Conservation (phyloP, 2,329 filamentous ascomycete genomes). For the Cercospora citrullina region DNA sequence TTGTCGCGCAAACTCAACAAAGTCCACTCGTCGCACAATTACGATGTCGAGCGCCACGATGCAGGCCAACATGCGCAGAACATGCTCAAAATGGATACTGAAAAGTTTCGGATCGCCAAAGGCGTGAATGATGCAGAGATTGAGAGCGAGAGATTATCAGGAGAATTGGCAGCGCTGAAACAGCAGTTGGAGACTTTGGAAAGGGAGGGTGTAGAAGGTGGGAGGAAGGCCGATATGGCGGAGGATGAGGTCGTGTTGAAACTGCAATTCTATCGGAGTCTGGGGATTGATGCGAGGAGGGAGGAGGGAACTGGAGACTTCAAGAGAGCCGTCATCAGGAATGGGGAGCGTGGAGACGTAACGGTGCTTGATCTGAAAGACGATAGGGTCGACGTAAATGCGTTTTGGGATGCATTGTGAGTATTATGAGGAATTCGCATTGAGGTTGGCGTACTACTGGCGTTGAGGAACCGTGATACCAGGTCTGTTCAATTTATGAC, state of each 20-base stretch:
- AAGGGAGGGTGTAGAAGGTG: slow-evolving; percentile 80
- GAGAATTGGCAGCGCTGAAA: slow-evolving; percentile 72
- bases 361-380: slow-evolving; percentile 94
- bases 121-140: slow-evolving; percentile 84
- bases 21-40: slow-evolving; percentile 72
- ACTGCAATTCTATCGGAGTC: slow-evolving; percentile 83
- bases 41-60: slow-evolving; percentile 73
- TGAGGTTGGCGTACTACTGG: background rate
- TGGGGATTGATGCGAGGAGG: slow-evolving; percentile 88
- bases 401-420: slow-evolving; percentile 88
- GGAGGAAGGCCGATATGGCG: slow-evolving; percentile 46
- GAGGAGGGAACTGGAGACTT: slow-evolving; percentile 73
- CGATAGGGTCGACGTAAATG: slow-evolving; percentile 88
- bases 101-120: slow-evolving; percentile 95
- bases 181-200: slow-evolving; percentile 79
- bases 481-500: slow-evolving; percentile 6
- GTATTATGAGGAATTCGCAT: background rate
- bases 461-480: slow-evolving; percentile 18
- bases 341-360: slow-evolving; percentile 83
- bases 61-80: slow-evolving; percentile 76
- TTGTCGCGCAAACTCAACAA: slow-evolving; percentile 75
- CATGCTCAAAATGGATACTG: slow-evolving; percentile 84
- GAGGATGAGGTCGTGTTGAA: slow-evolving; percentile 63
- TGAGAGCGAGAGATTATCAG: slow-evolving; percentile 87
- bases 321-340: slow-evolving; percentile 80